Percentiles rank a stretch among this genome's conserved stretches.
Evolutionary conservation across 1,284 basidiomycete species (phyloP).

Genomic region (Microbotryum lychnidis-dioicae): DNA sequence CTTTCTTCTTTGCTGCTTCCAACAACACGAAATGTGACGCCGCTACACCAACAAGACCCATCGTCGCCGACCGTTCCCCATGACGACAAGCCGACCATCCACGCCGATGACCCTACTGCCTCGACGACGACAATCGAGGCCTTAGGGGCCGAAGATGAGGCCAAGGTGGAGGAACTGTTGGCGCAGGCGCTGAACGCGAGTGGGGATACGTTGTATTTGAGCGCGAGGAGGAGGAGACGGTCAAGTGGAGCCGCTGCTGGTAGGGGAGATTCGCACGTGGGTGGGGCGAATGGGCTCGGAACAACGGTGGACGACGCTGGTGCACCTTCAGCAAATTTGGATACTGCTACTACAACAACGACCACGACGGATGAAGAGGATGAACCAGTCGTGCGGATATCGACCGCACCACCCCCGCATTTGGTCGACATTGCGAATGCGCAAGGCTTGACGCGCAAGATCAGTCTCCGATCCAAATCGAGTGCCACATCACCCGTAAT

Average conservation of each 20-base stretch:
- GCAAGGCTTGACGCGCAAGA: too few species aligned
- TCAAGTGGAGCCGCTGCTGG: neutral
- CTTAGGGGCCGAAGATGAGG: neutral
- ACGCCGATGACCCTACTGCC: neutral
- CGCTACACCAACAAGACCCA: too few species aligned
- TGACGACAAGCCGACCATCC: neutral
- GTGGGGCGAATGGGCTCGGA: neutral
- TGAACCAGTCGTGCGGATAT: too few species aligned
- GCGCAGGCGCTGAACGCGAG: too few species aligned
- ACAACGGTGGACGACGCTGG: neutral
- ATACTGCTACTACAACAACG: too few species aligned
- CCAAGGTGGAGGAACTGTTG: neutral
- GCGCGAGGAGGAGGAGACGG: neutral
- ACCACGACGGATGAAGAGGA: too few species aligned
- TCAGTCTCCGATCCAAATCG: too few species aligned
- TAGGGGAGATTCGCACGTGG: neutral
- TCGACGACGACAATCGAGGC: neutral
- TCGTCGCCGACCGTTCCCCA: neutral
- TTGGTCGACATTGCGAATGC: too few species aligned
- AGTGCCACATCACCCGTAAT: too few species aligned
- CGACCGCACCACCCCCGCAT: too few species aligned
- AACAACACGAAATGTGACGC: neutral
- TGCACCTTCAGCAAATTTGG: too few species aligned
- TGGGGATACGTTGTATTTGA: constrained; percentile 1
- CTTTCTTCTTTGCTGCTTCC: neutral